Evolutionary conservation across 129 eudicot species (phyloP), one percentile per base, ranked within the genome.

Genomic region (Saussurea involucrata): DNA sequence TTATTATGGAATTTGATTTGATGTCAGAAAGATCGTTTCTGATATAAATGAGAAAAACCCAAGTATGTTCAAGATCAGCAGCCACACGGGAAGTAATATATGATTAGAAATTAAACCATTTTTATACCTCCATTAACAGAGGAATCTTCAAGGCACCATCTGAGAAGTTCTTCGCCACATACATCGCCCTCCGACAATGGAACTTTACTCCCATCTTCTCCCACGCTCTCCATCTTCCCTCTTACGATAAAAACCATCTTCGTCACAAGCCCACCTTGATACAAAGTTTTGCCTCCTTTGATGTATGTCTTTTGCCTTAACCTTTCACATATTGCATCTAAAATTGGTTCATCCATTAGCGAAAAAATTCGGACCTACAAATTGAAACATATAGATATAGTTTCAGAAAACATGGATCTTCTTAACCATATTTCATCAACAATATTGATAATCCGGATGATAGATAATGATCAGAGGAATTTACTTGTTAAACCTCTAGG

Each of bases 101-200:
- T 69, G 24, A 40, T 69, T 20, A 64, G 15, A 29, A 12, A n/a
- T n/a, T n/a, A n/a, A 69, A 20, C 6, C 24, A 18, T 53, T 13
- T 4, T 31, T 18, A 60, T 81, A 88, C 95, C 95, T 86, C 74
- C 87, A 42, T 85, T 83, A 57, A 83, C 75, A 55, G 85, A 82
- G 67, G 96, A 90, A 77, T 79, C 89, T 76, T 92, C 98, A 40
- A 92, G 94, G 85, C 92, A 90, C 94, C 96, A 90, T 20, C 42
- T 86, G 32, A 92, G 93, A 68, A 92, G 98, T 83, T 92, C 98
- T 86, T 92, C 98, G 10, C 98, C 98, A 71, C 94, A 90, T 71
- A 79, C 92, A 77, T 86, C 93, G 29, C 96, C 94, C 69, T 92
- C 98, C 0, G 77, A 46, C 75, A 90, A 75, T 12, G 87, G 83